Evolutionary conservation across 73 alveolate species (phyloP).

Genomic region (Paramecium bursaria): DNA sequence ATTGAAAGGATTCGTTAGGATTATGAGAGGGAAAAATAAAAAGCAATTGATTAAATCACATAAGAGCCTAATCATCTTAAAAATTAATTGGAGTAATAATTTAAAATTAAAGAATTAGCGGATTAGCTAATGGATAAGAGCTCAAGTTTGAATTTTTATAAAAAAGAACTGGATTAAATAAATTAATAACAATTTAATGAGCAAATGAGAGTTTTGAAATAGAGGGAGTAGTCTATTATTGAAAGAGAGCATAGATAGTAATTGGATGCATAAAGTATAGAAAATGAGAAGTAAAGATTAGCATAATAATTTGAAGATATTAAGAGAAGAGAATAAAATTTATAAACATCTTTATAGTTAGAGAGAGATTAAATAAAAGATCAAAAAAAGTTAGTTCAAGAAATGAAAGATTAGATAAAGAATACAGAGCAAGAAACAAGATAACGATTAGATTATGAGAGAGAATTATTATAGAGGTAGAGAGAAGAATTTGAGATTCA

Average conservation of each 20-base stretch:
- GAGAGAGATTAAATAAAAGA: conserved; percentile 2
- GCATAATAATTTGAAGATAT: conserved; percentile 4
- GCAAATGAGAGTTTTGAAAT: not conserved
- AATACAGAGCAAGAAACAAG: conserved; percentile 12
- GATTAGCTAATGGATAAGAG: conserved; percentile 11
- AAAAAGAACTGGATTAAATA: conserved; percentile 1
- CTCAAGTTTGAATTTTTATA: not conserved
- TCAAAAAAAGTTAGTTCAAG: conserved; percentile 27
- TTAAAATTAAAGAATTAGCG: not conserved
- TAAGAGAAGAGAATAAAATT: conserved; percentile 24
- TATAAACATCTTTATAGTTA: conserved; percentile 6
- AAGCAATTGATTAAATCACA: conserved; percentile 37
- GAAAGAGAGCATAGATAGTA: not conserved
- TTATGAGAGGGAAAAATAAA: conserved; percentile 22
- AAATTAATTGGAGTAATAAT: conserved; percentile 1
- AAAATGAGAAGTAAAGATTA: conserved; percentile 38
- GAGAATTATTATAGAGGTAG: not conserved
- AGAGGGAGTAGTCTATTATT: not conserved
- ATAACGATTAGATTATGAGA: conserved; percentile 17
- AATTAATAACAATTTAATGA: conserved; percentile 5
- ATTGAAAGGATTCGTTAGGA: too few relatives aligned
- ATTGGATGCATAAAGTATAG: conserved; percentile 1
- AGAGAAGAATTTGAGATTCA: conserved; percentile 13
- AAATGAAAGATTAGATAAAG: not conserved
- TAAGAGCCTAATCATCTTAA: conserved; percentile 17